These are phyloP conservation scores for Annulohypoxylon nitens DNA, from an alignment of 495 filamentous ascomycete species.

Conservation along the genomic window DNA sequence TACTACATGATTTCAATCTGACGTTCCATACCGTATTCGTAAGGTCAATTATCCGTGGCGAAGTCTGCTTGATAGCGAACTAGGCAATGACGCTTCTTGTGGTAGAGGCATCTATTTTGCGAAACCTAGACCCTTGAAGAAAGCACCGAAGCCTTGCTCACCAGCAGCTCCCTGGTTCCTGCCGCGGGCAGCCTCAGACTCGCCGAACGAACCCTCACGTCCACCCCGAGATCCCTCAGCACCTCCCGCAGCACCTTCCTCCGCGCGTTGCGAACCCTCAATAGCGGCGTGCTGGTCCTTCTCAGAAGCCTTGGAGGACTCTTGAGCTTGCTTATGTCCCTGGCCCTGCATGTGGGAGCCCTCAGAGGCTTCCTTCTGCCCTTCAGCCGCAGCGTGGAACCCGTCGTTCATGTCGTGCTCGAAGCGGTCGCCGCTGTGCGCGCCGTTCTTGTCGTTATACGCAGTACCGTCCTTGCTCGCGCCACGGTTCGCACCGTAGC, in stretches of 20 bases:
- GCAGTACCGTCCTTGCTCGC: slow-evolving; percentile 38
- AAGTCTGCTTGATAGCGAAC: not conserved
- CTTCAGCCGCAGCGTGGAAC: slow-evolving; percentile 20
- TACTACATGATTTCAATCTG: slow-evolving; percentile 1
- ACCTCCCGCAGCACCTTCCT: slow-evolving; percentile 12
- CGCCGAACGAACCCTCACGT: not conserved
- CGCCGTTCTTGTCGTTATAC: slow-evolving; percentile 38
- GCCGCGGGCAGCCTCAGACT: slow-evolving; percentile 2
- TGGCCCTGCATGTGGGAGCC: slow-evolving; percentile 12
- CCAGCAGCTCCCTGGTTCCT: not conserved
- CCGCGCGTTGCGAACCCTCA: slow-evolving; percentile 13
- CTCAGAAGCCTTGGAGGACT: slow-evolving; percentile 7
- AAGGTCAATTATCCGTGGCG: not conserved
- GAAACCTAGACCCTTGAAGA: slow-evolving; percentile 28
- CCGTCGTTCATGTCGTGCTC: slow-evolving; percentile 25
- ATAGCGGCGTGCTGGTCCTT: not conserved
- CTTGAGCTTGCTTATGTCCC: slow-evolving; percentile 4
- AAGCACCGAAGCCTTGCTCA: slow-evolving; percentile 16
- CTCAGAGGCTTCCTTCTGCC: not conserved
- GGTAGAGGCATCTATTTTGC: slow-evolving; percentile 23
- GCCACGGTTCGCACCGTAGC: slow-evolving; percentile 38
- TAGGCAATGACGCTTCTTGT: not conserved
- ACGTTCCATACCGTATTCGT: not conserved
- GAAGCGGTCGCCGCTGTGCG: slow-evolving; percentile 26
- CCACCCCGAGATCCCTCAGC: slow-evolving; percentile 14